These are phyloP conservation scores for Lignosus rhinocerotis DNA, from an alignment of 1,284 basidiomycete genomes.

Conservation along the genomic window DNA sequence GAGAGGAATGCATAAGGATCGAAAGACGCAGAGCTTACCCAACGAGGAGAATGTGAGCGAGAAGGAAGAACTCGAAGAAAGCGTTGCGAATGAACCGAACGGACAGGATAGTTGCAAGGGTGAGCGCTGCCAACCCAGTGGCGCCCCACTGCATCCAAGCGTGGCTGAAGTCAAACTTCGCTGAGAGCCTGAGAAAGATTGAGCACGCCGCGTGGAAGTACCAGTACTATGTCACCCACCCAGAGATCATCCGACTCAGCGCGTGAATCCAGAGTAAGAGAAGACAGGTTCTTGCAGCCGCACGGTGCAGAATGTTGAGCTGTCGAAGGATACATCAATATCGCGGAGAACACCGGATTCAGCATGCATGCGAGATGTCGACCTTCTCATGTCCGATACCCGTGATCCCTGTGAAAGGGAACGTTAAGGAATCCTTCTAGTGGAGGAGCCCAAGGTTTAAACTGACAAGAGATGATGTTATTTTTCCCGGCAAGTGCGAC, in stretches of 20 bases:
- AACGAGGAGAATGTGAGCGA: conserved; percentile 46
- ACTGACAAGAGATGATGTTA: conserved; percentile 45
- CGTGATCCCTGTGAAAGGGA: conserved; percentile 36
- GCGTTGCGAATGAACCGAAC: conserved; percentile 40
- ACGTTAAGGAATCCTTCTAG: conserved; percentile 1
- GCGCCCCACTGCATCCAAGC: conserved; percentile 41
- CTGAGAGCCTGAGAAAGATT: conserved; percentile 28
- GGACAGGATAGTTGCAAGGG: conserved; percentile 41
- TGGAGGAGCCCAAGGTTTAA: background rate
- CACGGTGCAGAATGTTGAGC: conserved; percentile 40
- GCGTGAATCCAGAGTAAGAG: conserved; percentile 40
- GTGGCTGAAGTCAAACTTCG: conserved; percentile 32
- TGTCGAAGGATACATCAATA: conserved; percentile 1
- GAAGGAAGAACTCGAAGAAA: conserved; percentile 49
- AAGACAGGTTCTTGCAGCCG: conserved; percentile 36
- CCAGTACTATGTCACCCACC: conserved; percentile 20
- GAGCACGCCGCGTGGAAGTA: background rate
- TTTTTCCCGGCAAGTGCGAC: conserved; percentile 49
- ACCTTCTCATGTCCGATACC: conserved; percentile 49
- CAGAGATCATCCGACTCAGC: conserved; percentile 26
- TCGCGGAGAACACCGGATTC: background rate
- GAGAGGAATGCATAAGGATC: background rate
- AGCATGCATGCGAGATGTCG: background rate
- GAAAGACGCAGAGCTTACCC: conserved; percentile 26
- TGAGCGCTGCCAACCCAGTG: conserved; percentile 39